Conservation (phyloP, 1,139 yeast genomes). For the Yueomyces sp. region DNA sequence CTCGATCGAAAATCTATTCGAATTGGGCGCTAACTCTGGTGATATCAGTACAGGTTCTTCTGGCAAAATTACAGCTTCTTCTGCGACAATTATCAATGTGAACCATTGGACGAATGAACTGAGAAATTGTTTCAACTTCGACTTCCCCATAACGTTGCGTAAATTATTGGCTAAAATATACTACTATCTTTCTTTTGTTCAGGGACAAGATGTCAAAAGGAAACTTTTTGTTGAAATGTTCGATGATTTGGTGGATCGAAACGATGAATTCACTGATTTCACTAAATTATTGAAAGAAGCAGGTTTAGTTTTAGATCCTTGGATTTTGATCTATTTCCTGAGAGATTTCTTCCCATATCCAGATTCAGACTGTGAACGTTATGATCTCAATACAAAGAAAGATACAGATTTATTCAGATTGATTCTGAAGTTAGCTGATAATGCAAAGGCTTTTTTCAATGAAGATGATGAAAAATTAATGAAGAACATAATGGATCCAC, state of each 20-base stretch:
- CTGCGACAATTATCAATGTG: slow-evolving; percentile 64
- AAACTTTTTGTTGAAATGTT: slow-evolving; percentile 54
- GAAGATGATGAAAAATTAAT: slow-evolving; percentile 20
- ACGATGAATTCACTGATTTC: slow-evolving; percentile 31
- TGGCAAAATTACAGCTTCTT: slow-evolving; percentile 47
- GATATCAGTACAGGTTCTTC: slow-evolving; percentile 32
- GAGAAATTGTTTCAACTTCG: slow-evolving; percentile 69
- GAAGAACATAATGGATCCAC: slow-evolving; percentile 24
- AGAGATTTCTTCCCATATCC: slow-evolving; percentile 38
- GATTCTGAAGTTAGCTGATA: slow-evolving; percentile 27
- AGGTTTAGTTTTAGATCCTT: slow-evolving; percentile 37
- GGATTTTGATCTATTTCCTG: slow-evolving; percentile 33
- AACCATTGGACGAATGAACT: slow-evolving; percentile 86
- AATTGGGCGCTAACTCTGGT: slow-evolving; percentile 25
- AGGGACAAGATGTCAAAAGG: slow-evolving; percentile 60
- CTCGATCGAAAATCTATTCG: neutral
- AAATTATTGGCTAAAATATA: slow-evolving; percentile 56
- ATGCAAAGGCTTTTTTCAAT: slow-evolving; percentile 30
- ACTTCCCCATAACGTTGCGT: slow-evolving; percentile 59
- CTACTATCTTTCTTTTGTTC: slow-evolving; percentile 60
- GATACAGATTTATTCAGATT: slow-evolving; percentile 27
- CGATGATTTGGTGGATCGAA: slow-evolving; percentile 32
- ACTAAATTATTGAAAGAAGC: slow-evolving; percentile 28
- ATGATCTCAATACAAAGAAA: slow-evolving; percentile 19
- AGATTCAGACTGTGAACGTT: slow-evolving; percentile 28